Conservation (phyloP, 2,329 filamentous ascomycete species). For the Diplodia seriata region DNA sequence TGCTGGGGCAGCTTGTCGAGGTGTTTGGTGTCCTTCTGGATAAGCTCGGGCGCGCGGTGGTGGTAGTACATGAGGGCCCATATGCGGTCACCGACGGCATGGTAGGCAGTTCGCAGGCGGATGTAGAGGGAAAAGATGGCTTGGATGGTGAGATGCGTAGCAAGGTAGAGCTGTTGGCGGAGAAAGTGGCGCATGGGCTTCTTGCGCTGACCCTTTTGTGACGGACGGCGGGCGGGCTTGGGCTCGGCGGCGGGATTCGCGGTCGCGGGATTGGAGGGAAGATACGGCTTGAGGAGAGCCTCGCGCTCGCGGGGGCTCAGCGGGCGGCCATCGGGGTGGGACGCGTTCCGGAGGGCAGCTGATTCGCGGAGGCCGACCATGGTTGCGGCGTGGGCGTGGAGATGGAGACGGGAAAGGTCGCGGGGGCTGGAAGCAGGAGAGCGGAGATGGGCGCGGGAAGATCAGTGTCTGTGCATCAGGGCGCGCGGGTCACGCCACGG, state of each 20-base stretch:
- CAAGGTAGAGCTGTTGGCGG: conserved; percentile 66
- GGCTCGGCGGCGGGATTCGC: not conserved
- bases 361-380: conserved; percentile 42
- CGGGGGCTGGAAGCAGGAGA: not conserved
- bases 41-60: conserved; percentile 91
- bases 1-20: conserved; percentile 81
- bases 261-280: conserved; percentile 50
- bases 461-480: conserved; percentile 5
- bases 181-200: conserved; percentile 65
- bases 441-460: not conserved
- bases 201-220: conserved; percentile 31
- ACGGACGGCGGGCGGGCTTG: conserved; percentile 21
- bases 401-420: not conserved
- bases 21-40: conserved; percentile 81
- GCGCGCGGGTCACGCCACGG: not conserved
- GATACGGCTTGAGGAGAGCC: conserved; percentile 58
- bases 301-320: conserved; percentile 58
- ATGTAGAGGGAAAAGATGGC: conserved; percentile 88
- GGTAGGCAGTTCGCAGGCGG: conserved; percentile 78
- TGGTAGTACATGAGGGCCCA: conserved; percentile 90
- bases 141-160: conserved; percentile 75
- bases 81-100: conserved; percentile 77
- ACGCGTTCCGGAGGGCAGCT: conserved; percentile 45
- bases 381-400: conserved; percentile 2
- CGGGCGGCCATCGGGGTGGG: conserved; percentile 48